phyloP scores from a whole-genome alignment of 768 basidiomycete species.

The Candolleomyces eurysporus region DNA sequence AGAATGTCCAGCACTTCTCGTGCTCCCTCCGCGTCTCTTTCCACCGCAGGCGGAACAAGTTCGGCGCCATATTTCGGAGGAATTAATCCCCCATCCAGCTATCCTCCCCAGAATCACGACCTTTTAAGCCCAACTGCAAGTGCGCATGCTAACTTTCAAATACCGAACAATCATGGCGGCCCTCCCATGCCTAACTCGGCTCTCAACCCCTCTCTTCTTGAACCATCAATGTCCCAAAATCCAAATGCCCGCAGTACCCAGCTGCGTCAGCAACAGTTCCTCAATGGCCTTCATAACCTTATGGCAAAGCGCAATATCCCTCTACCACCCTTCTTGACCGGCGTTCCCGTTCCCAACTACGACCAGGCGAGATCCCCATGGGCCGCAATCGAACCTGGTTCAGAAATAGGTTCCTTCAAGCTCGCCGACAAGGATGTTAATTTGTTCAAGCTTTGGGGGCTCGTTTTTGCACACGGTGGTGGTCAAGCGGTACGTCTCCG shows the following conservation, averaged over 20 bases:
- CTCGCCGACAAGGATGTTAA: constrained; percentile 75
- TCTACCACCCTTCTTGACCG: constrained; percentile 73
- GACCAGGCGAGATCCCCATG: constrained; percentile 64
- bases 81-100: constrained; percentile 45
- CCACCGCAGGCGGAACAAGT: constrained; percentile 54
- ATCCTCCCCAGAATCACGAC: constrained; percentile 45
- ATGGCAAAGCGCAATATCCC: constrained; percentile 60
- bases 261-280: constrained; percentile 59
- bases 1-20: constrained; percentile 55
- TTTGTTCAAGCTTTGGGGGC: constrained; percentile 69
- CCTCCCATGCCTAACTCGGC: constrained; percentile 36
- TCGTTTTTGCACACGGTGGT: constrained; percentile 63
- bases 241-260: constrained; percentile 36
- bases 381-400: constrained; percentile 61
- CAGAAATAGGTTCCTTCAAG: constrained; percentile 62
- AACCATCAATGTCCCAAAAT: constrained; percentile 39
- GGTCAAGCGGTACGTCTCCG: constrained; percentile 49
- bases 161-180: constrained; percentile 39
- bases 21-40: constrained; percentile 27
- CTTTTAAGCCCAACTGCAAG: constrained; percentile 33
- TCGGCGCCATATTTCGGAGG: constrained; percentile 69
- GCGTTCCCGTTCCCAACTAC: constrained; percentile 53
- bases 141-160: constrained; percentile 44
- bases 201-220: constrained; percentile 43
- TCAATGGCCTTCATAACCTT: constrained; percentile 55